phyloP scores from a whole-genome alignment of 805 yeast genomes.

The Teunomyces tritomae region DNA sequence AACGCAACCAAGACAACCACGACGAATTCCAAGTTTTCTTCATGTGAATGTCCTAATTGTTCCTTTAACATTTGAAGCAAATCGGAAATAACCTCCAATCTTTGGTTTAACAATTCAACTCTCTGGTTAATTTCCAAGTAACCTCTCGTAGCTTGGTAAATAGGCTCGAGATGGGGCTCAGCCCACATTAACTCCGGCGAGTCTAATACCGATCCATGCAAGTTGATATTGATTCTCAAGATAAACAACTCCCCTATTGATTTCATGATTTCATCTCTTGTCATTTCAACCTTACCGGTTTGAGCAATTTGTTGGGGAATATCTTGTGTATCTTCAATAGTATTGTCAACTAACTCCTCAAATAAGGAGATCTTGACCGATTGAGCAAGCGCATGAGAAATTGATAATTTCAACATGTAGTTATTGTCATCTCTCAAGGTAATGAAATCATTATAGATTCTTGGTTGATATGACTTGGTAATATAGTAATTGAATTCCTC shows the following conservation, averaged over 20 bases:
- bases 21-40: constrained; percentile 86
- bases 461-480: constrained; percentile 90
- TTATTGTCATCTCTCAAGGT: constrained; percentile 86
- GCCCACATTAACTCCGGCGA: constrained; percentile 99
- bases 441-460: constrained; percentile 93
- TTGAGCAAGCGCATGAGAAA: constrained; percentile 95
- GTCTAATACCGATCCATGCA: constrained; percentile 87
- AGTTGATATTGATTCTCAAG: constrained; percentile 72
- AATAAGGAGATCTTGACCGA: constrained; percentile 92
- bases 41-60: constrained; percentile 90
- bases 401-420: constrained; percentile 87
- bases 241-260: constrained; percentile 95
- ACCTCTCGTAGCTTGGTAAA: constrained; percentile 95
- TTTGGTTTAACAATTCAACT: constrained; percentile 82
- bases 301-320: constrained; percentile 95
- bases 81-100: constrained; percentile 91
- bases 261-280: constrained; percentile 92
- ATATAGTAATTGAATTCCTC: constrained; percentile 96
- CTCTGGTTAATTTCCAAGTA: constrained; percentile 93
- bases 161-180: constrained; percentile 96
- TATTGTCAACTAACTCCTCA: constrained; percentile 94
- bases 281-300: constrained; percentile 93
- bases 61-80: constrained; percentile 94
- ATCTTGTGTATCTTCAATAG: constrained; percentile 95
- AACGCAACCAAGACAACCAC: constrained; percentile 90